Conservation (phyloP, 257 asterid genomes). For the Misopates orontium region DNA sequence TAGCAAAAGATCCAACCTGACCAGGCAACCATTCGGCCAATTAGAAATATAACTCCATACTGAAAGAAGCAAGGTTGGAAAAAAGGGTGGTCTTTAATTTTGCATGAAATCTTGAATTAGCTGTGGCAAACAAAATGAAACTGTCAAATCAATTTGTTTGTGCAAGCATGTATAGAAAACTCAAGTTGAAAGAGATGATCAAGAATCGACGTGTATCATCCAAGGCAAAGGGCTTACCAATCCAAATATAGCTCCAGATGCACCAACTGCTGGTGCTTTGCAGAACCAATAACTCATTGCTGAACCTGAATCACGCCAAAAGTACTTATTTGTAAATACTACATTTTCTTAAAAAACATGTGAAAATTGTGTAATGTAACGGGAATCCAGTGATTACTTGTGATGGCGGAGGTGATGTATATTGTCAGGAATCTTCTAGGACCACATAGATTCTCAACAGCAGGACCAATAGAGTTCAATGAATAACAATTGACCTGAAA, state of each 20-base stretch:
- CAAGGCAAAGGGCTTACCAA: conserved; percentile 52
- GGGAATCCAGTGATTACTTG: conserved; percentile 54
- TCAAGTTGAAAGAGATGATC: conserved; percentile 8
- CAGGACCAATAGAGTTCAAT: conserved; percentile 72
- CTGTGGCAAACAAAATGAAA: conserved; percentile 13
- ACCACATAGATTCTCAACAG: conserved; percentile 70
- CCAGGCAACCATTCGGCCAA: conserved; percentile 30
- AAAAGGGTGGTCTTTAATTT: background rate
- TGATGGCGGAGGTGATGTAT: conserved; percentile 71
- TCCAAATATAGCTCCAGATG: conserved; percentile 94
- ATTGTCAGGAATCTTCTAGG: conserved; percentile 68
- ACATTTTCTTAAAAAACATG: conserved; percentile 26
- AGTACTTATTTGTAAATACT: conserved; percentile 26
- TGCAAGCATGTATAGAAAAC: conserved; percentile 16
- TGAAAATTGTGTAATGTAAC: conserved; percentile 16
- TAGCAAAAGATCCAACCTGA: conserved; percentile 85
- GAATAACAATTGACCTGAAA: conserved; percentile 87
- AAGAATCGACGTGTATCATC: conserved; percentile 12
- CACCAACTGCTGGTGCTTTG: conserved; percentile 88
- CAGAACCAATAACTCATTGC: conserved; percentile 74
- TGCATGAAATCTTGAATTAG: background rate
- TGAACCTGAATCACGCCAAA: conserved; percentile 58
- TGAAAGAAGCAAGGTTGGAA: conserved; percentile 12
- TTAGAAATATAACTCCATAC: conserved; percentile 14
- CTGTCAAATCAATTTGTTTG: conserved; percentile 2